Evolutionary conservation across 257 asterid species (phyloP).

Genomic region (Solanum bulbocastanum): DNA sequence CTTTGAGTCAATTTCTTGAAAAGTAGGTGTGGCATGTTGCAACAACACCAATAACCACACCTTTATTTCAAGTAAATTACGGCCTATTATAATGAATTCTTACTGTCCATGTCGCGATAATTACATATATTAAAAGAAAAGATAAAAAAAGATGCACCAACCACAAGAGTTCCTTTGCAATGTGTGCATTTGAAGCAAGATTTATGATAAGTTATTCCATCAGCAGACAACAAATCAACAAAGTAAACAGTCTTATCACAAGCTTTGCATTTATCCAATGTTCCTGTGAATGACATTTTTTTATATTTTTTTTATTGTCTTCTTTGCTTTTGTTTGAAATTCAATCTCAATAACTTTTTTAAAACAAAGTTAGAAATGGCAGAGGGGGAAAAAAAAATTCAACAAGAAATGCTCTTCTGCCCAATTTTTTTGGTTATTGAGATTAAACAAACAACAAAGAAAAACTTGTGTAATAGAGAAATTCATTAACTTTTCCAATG

Average conservation of each 20-base stretch:
- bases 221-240: slow-evolving; percentile 48
- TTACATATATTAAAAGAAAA: background rate
- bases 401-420: background rate
- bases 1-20: background rate
- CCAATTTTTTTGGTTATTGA: background rate
- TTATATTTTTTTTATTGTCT: background rate
- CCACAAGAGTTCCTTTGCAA: slow-evolving; percentile 52
- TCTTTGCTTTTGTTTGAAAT: background rate
- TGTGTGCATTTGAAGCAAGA: slow-evolving; percentile 51
- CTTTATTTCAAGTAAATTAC: background rate
- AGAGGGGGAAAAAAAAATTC: background rate
- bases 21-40: background rate
- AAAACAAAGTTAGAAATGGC: background rate
- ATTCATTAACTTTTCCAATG: background rate
- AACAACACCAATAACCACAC: background rate
- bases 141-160: slow-evolving; percentile 15
- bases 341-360: background rate
- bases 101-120: background rate
- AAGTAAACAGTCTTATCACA: slow-evolving; percentile 53
- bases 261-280: slow-evolving; percentile 41
- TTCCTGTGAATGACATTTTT: slow-evolving; percentile 16
- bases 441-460: background rate
- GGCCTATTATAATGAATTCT: background rate
- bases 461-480: background rate
- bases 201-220: slow-evolving; percentile 50